Evolutionary conservation across 164 flowering plant genomes (phyloP).

Genomic region (Santalum album): DNA sequence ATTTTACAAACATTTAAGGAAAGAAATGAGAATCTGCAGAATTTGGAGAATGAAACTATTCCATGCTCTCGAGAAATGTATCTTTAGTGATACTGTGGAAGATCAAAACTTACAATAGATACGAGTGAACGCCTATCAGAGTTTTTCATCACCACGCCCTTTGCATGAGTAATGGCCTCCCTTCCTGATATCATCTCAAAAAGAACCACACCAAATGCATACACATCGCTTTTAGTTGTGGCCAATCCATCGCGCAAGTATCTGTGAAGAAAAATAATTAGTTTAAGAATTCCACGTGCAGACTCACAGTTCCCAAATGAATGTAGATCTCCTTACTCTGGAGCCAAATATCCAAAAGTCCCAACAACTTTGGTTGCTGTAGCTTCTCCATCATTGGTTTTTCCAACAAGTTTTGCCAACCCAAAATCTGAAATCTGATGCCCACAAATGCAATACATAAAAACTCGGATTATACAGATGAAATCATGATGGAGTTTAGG

Average conservation of each 20-base stretch:
- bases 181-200: conserved; percentile 82
- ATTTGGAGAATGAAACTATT: background rate
- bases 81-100: background rate
- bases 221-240: conserved; percentile 82
- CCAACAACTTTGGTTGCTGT: conserved; percentile 84
- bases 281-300: background rate
- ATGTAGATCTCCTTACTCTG: conserved; percentile 59
- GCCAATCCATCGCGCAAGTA: conserved; percentile 86
- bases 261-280: conserved; percentile 26
- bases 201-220: conserved; percentile 93
- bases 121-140: conserved; percentile 86
- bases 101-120: conserved; percentile 60
- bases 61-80: too few species aligned
- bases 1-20: background rate
- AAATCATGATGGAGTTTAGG: background rate
- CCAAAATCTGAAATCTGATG: conserved; percentile 93
- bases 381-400: conserved; percentile 61
- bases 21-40: background rate
- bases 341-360: conserved; percentile 92
- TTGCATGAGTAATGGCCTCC: conserved; percentile 71
- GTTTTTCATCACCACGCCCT: conserved; percentile 39
- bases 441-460: conserved; percentile 5
- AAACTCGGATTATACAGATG: background rate
- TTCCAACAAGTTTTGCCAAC: conserved; percentile 75
- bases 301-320: background rate